A percentile compares a stretch with the other conserved stretches of the same genome.
phyloP scores from a whole-genome alignment of 2,329 filamentous ascomycete genomes.

The Grosmannia serpens region DNA sequence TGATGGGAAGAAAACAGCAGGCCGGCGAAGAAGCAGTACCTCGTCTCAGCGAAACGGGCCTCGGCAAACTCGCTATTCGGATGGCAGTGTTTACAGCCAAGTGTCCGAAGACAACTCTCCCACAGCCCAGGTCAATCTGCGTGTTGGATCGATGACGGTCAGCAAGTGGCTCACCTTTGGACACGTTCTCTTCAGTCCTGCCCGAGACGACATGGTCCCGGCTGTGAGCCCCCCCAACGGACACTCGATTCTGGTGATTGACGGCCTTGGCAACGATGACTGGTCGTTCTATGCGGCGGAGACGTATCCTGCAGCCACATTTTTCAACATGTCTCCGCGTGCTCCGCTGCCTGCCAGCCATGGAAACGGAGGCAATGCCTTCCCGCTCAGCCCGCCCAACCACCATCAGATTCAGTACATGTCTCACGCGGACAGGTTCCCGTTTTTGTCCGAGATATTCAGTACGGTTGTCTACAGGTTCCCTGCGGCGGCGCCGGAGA shows the following conservation, averaged over 20 bases:
- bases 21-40: slow-evolving; percentile 16
- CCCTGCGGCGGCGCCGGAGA: slow-evolving; percentile 55
- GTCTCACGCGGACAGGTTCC: slow-evolving; percentile 54
- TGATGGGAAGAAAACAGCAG: slow-evolving; percentile 13
- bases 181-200: slow-evolving; percentile 70
- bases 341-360: slow-evolving; percentile 36
- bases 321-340: slow-evolving; percentile 63
- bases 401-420: slow-evolving; percentile 64
- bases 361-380: slow-evolving; percentile 28
- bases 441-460: slow-evolving; percentile 67
- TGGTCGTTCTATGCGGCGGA: slow-evolving; percentile 82
- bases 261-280: slow-evolving; percentile 76
- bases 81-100: slow-evolving; percentile 32
- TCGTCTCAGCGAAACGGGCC: slow-evolving; percentile 15
- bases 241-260: slow-evolving; percentile 62
- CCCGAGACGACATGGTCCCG: slow-evolving; percentile 56
- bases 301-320: slow-evolving; percentile 61
- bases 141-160: slow-evolving; percentile 71
- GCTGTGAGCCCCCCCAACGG: slow-evolving; percentile 38
- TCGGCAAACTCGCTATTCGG: slow-evolving; percentile 24
- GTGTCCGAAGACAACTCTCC: slow-evolving; percentile 48
- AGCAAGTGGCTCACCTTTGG: slow-evolving; percentile 84
- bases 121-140: slow-evolving; percentile 60
- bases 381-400: slow-evolving; percentile 51
- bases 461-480: slow-evolving; percentile 68